phyloP scores from a whole-genome alignment of 805 yeast genomes.

The Nakazawaea ernobii region DNA sequence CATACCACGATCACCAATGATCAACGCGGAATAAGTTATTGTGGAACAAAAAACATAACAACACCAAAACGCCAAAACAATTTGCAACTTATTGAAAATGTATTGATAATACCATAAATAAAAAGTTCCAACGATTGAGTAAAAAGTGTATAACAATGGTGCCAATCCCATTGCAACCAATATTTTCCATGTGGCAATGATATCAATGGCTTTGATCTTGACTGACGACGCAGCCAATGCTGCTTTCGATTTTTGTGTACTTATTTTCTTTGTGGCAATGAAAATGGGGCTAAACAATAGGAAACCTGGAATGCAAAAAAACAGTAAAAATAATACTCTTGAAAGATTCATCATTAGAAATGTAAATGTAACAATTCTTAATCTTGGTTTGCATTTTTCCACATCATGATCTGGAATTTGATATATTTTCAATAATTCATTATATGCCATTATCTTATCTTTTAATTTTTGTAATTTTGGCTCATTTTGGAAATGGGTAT shows the following conservation, averaged over 20 bases:
- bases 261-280: slow-evolving; percentile 66
- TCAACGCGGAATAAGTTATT: slow-evolving; percentile 84
- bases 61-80: slow-evolving; percentile 27
- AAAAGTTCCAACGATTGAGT: slow-evolving; percentile 58
- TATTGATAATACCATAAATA: slow-evolving; percentile 18
- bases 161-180: slow-evolving; percentile 84
- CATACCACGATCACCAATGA: slow-evolving; percentile 90
- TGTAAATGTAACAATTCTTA: slow-evolving; percentile 16
- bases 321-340: slow-evolving; percentile 48
- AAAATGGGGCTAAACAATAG: slow-evolving; percentile 86
- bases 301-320: slow-evolving; percentile 83
- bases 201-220: slow-evolving; percentile 88
- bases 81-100: slow-evolving; percentile 1
- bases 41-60: slow-evolving; percentile 61
- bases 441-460: slow-evolving; percentile 62
- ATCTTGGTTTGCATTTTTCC: slow-evolving; percentile 30
- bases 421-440: slow-evolving; percentile 45
- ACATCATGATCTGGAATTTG: slow-evolving; percentile 55
- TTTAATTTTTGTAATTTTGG: slow-evolving; percentile 60
- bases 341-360: slow-evolving; percentile 23
- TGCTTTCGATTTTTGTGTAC: slow-evolving; percentile 62
- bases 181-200: slow-evolving; percentile 96
- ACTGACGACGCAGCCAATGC: slow-evolving; percentile 88
- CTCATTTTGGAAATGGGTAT: slow-evolving; percentile 63
- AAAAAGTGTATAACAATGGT: slow-evolving; percentile 76